Evolutionary conservation across 371 early-diverging fungal genomes (phyloP).

Genomic region (Rhizopus arrhizus): DNA sequence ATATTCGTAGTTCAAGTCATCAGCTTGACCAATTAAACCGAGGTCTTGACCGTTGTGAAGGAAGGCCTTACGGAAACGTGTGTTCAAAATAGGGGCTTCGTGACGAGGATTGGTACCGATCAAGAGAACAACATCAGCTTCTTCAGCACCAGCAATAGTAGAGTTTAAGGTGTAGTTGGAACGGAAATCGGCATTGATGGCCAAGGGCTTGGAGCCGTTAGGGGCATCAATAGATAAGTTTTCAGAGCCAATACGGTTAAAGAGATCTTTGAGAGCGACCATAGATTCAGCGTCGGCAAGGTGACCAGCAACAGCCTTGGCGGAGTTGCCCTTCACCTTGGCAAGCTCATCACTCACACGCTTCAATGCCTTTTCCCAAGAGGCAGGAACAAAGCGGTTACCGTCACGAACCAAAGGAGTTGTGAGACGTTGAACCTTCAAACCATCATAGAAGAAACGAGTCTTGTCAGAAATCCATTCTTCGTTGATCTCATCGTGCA

Average conservation of each 20-base stretch:
- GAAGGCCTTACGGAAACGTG: conserved; percentile 92
- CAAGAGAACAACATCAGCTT: conserved; percentile 89
- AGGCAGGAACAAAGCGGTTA: conserved; percentile 78
- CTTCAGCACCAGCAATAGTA: conserved; percentile 85
- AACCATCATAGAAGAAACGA: conserved; percentile 92
- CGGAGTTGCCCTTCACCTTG: conserved; percentile 58
- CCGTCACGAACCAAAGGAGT: conserved; percentile 87
- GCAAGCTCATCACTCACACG: conserved; percentile 70
- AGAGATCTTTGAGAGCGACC: conserved; percentile 89
- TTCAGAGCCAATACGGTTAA: conserved; percentile 86
- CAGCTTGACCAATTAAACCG: conserved; percentile 79
- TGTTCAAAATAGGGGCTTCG: conserved; percentile 95
- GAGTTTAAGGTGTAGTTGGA: conserved; percentile 88
- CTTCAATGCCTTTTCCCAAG: conserved; percentile 88
- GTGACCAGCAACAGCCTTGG: conserved; percentile 92
- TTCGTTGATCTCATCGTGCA: conserved; percentile 96
- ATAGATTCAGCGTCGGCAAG: conserved; percentile 86
- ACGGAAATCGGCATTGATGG: conserved; percentile 81
- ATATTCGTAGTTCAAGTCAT: conserved; percentile 89
- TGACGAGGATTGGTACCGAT: conserved; percentile 96
- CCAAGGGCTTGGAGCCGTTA: conserved; percentile 57
- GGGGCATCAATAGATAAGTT: conserved; percentile 79
- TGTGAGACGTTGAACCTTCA: conserved; percentile 93
- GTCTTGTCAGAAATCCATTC: conserved; percentile 99
- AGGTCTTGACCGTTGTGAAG: conserved; percentile 81